Base-by-base conservation (phyloP, 768 basidiomycete species). In the Arthromyces matolae region DNA sequence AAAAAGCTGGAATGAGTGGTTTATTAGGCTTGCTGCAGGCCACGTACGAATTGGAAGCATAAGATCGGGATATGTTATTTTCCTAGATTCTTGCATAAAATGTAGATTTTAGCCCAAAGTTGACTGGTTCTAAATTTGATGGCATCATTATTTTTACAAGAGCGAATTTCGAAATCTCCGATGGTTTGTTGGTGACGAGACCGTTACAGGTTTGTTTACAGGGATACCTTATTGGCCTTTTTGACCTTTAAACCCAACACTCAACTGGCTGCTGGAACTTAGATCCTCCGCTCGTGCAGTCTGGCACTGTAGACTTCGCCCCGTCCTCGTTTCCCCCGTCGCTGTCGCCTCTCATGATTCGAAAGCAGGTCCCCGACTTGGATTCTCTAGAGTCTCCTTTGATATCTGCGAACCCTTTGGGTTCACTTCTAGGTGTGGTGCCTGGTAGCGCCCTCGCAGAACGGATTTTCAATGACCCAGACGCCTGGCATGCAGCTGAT, bases 371-470 rank as follows among this genome's bases (percentile, higher is more conserved):
- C 16, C 58, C 65, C 27, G 69, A 71, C 56, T 65, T 72, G 53
- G 71, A 71, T 55, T 53, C 64, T 42, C 57, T 69, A 34, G 71
- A 72, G 31, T 72, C 71, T 28, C 71, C 70, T 0, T 42, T 70
- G 44, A 51, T 68, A 24, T 68, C 69, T 7, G 59, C 65, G 7
- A 57, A 58, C 14, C 64, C 67, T 9, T 55, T 61, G 47, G 62
- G 59, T 20, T 60, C 60, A 18, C 51, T 60, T 14, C 51, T 65
- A 50, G 60, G 63, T 48, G 58, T 55, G 28, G 55, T 67, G 16
- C 71, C 70, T 16, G 64, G 64, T n/a, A 71, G 65, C 43, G 70
- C 70, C 9, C 59, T 72, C 23, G 71, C 71, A 45, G 71, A 72
- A 53, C 64, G 59, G 42, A 74, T 72, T 39, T 71, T 72, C 55